phyloP scores from a whole-genome alignment of 495 filamentous ascomycete species.

The Penicillium taxi region DNA sequence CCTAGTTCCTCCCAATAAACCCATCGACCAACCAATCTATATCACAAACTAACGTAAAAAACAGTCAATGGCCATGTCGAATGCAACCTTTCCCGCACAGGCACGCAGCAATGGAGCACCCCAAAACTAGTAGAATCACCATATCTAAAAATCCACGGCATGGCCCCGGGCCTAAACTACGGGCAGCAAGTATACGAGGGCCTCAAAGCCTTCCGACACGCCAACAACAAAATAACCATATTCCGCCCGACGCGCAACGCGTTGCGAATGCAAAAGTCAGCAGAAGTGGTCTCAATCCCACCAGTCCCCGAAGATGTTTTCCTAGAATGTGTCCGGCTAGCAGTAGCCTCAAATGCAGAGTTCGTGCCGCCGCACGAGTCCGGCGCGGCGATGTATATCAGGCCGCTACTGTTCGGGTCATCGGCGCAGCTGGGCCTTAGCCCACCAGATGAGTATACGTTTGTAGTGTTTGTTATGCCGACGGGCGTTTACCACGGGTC shows the following conservation, averaged over 20 bases:
- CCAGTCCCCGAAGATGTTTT: constrained; percentile 65
- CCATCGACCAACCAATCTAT: neutral
- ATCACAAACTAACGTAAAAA: constrained; percentile 5
- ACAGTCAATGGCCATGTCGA: constrained; percentile 30
- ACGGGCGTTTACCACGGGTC: constrained; percentile 86
- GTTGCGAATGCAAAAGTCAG: constrained; percentile 67
- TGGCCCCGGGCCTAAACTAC: constrained; percentile 87
- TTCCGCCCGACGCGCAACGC: constrained; percentile 82
- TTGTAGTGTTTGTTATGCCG: constrained; percentile 76
- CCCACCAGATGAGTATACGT: constrained; percentile 82
- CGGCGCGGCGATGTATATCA: constrained; percentile 81
- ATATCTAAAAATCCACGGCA: constrained; percentile 75
- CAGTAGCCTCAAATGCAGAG: constrained; percentile 77
- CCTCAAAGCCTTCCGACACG: constrained; percentile 78
- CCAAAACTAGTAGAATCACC: constrained; percentile 69
- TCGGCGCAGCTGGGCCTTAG: constrained; percentile 71
- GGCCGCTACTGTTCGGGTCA: constrained; percentile 78
- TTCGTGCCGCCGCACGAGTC: constrained; percentile 79
- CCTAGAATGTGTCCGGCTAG: constrained; percentile 62
- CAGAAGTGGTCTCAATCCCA: constrained; percentile 71
- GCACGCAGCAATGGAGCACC: constrained; percentile 54
- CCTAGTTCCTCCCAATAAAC: no score
- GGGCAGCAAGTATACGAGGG: constrained; percentile 92
- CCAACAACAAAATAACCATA: constrained; percentile 53
- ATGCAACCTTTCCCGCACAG: constrained; percentile 28